Evolutionary conservation across 164 flowering plant species (phyloP), one percentile per base, ranked within the genome.

Genomic region (Vitis labrusca): DNA sequence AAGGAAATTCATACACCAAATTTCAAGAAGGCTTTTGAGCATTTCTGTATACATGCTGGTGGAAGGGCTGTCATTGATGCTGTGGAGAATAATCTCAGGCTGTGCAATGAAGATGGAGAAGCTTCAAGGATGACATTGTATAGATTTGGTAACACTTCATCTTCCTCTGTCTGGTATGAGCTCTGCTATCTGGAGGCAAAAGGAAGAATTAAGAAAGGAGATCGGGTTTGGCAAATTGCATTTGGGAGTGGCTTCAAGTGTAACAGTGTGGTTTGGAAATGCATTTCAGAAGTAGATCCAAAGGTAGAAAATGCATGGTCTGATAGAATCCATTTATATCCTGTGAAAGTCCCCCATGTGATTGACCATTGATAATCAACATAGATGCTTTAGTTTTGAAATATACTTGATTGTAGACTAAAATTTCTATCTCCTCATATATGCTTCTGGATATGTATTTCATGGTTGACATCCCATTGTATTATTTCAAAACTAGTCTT

Each of bases 11-110:
- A 84, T 53, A 71, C 77, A 60, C 86, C 88, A 1, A 76, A 83
- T 48, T 84, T 86, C 75, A 86, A 69, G 74, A 80, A 71, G 70
- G 86, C 82, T 8, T 75, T 86, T 8, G 77, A 84, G 69, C 90
- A 86, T 69, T 86, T 86, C 77, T 86, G 87, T 61, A 81, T 84
- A 67, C 89, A 86, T 19, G 87, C 89, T 4, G 89, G 89, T 2
- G 87, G 90, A 16, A 76, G 74, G 65, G 86, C 86, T 0, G 82
- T 86, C 9, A 81, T 86, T 13, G 85, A 84, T 50, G 79, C 77
- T 0, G 73, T 86, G 52, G 82, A 81, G 76, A 71, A 61, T 0
- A 73, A 61, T 23, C 84, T 86, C 32, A 77, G 55, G 67, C 75
- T 86, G 68, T 59, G 19, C 5, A 74, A 78, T 48, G 76, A 77